A percentile compares a stretch with the other conserved stretches of the same genome.
Evolutionary conservation across 768 basidiomycete species (phyloP).

Genomic region (Agaricus subrufescens): DNA sequence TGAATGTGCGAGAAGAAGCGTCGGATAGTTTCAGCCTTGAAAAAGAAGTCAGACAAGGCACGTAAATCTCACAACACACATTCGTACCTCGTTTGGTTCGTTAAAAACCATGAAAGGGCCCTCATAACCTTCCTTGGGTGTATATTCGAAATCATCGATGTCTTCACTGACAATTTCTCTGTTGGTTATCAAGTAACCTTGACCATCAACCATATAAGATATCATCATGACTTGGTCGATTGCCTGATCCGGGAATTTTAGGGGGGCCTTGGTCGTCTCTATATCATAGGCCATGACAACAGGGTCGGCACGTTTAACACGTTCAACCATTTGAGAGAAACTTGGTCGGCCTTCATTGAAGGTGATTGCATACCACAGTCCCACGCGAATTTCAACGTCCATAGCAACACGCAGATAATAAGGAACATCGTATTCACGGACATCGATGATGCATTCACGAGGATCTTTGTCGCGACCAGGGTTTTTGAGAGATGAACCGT

Average conservation of each 20-base stretch:
- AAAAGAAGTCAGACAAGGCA: constrained; percentile 1
- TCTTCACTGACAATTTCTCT: constrained; percentile 96
- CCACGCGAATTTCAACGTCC: constrained; percentile 96
- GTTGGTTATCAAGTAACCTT: constrained; percentile 96
- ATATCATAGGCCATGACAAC: constrained; percentile 99
- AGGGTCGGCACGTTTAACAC: constrained; percentile 97
- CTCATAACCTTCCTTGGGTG: constrained; percentile 95
- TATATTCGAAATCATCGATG: constrained; percentile 98
- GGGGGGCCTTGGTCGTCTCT: constrained; percentile 98
- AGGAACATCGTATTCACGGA: constrained; percentile 94
- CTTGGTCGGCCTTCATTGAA: constrained; percentile 77
- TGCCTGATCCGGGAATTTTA: constrained; percentile 95
- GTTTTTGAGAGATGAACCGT: constrained; percentile 37
- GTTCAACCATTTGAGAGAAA: constrained; percentile 67
- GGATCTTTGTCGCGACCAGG: constrained; percentile 65
- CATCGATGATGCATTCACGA: constrained; percentile 88
- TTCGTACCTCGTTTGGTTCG: constrained; percentile 79
- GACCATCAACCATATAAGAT: constrained; percentile 98
- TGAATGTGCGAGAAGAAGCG: constrained; percentile 94
- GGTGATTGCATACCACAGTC: constrained; percentile 93
- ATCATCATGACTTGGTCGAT: constrained; percentile 99
- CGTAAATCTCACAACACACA: not conserved
- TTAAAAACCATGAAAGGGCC: constrained; percentile 97
- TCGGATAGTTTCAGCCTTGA: constrained; percentile 70
- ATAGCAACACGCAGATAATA: constrained; percentile 99